phyloP scores from a whole-genome alignment of 148 eudicot species.

The Vaccinium macrocarpon region DNA sequence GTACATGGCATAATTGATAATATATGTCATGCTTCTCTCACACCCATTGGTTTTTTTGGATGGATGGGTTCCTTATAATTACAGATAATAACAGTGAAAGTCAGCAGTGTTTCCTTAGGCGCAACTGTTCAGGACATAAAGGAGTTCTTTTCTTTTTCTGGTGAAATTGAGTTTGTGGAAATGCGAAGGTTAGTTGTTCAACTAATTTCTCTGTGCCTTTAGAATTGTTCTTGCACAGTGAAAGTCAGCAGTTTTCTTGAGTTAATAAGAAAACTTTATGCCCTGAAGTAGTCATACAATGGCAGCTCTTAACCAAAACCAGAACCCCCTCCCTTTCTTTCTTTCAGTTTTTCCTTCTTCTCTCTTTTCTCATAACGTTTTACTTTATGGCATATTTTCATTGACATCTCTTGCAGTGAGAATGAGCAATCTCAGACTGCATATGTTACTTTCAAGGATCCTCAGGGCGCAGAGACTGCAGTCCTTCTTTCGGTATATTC shows the following conservation, averaged over 20 bases:
- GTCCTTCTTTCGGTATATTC: constrained; percentile 83
- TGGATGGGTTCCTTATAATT: constrained; percentile 3
- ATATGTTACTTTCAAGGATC: constrained; percentile 79
- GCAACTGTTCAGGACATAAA: constrained; percentile 75
- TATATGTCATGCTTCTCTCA: not conserved
- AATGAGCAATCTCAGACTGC: constrained; percentile 76
- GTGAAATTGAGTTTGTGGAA: constrained; percentile 74
- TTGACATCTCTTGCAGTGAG: constrained; percentile 39
- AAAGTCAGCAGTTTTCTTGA: no score
- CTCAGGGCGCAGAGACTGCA: constrained; percentile 90
- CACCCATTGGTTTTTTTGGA: not conserved
- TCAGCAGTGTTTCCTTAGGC: constrained; percentile 73
- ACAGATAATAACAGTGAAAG: constrained; percentile 70
- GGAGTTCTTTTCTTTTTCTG: constrained; percentile 92
- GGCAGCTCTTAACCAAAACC: not conserved
- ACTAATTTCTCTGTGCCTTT: not conserved
- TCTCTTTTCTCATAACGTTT: not conserved
- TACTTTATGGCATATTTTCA: not conserved
- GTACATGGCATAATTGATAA: not conserved
- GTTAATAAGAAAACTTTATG: not conserved
- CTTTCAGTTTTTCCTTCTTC: not conserved
- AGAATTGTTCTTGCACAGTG: not conserved
- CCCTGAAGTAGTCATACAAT: not conserved
- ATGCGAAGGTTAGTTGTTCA: constrained; percentile 50
- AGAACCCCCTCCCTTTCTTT: not conserved